phyloP scores from a whole-genome alignment of 148 eudicot genomes.

The Gaultheria prostrata region DNA sequence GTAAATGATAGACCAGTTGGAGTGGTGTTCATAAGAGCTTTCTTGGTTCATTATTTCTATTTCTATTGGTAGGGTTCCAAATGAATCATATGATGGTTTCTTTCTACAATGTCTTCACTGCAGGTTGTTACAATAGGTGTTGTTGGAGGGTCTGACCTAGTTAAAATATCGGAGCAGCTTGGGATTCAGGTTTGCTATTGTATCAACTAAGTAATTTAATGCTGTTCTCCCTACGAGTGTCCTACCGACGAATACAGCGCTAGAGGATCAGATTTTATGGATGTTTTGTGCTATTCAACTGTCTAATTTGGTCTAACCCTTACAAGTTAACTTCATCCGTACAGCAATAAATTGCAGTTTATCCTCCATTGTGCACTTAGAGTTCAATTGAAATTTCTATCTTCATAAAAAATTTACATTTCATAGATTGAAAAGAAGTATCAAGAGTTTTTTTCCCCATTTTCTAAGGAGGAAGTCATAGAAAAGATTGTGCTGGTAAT shows the following conservation, averaged over 20 bases:
- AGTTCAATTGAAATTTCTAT: background rate
- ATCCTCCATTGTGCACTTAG: background rate
- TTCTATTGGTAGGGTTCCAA: background rate
- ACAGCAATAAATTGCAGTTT: background rate
- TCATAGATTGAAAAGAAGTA: background rate
- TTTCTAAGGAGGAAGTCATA: background rate
- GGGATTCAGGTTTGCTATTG: conserved; percentile 62
- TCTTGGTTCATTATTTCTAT: background rate
- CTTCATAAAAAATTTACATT: background rate
- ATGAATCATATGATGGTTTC: background rate
- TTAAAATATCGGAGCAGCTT: conserved; percentile 96
- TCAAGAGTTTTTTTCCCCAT: background rate
- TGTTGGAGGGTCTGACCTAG: conserved; percentile 96
- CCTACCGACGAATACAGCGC: too few relatives aligned
- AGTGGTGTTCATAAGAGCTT: background rate
- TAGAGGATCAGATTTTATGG: background rate
- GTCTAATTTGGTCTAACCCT: background rate
- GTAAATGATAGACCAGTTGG: conserved; percentile 17
- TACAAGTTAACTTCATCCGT: background rate
- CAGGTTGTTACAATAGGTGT: conserved; percentile 91
- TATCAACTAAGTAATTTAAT: background rate
- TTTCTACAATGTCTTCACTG: conserved; percentile 14
- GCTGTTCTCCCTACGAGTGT: too few relatives aligned
- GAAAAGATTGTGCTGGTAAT: conserved; percentile 5
- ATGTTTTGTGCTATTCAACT: background rate